A percentile compares a stretch with the other conserved stretches of the same genome.
These are phyloP conservation scores for Kodamaea arcana DNA, from an alignment of 1,139 yeast genomes.

Conservation along the genomic window DNA sequence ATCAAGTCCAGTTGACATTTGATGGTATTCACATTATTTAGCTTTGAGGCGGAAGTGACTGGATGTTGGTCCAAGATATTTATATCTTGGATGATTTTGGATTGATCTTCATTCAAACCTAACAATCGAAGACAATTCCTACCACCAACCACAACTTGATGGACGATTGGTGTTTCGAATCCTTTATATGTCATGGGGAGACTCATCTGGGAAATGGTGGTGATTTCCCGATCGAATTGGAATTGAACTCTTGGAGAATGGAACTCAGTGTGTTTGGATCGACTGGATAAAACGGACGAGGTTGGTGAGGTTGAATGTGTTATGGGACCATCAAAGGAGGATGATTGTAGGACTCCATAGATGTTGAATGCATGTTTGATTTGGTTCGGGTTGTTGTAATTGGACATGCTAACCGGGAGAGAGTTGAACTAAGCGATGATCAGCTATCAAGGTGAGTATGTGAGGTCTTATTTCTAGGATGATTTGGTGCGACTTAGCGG, in stretches of 20 bases:
- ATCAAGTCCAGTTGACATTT: slow-evolving; percentile 32
- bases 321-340: slow-evolving; percentile 7
- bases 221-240: slow-evolving; percentile 28
- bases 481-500: too few species aligned
- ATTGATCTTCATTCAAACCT: slow-evolving; percentile 39
- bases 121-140: slow-evolving; percentile 52
- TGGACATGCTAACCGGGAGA: too few species aligned
- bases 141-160: slow-evolving; percentile 54
- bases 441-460: too few species aligned
- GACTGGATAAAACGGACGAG: slow-evolving; percentile 10
- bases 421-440: too few species aligned
- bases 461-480: too few species aligned
- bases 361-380: slow-evolving; percentile 36
- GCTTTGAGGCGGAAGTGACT: slow-evolving; percentile 29
- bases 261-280: slow-evolving; percentile 5
- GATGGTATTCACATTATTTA: slow-evolving; percentile 40
- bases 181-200: slow-evolving; percentile 23
- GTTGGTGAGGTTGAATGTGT: slow-evolving; percentile 9
- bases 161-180: slow-evolving; percentile 5
- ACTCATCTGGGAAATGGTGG: slow-evolving; percentile 34
- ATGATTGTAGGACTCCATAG: slow-evolving; percentile 23
- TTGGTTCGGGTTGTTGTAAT: slow-evolving; percentile 9
- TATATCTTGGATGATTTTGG: slow-evolving; percentile 34
- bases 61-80: slow-evolving; percentile 45
- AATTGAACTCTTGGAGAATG: slow-evolving; percentile 15